Percentiles rank a stretch among this genome's conserved stretches.
Conservation (phyloP, 2,329 filamentous ascomycete genomes). For the Bretziella fagacearum region DNA sequence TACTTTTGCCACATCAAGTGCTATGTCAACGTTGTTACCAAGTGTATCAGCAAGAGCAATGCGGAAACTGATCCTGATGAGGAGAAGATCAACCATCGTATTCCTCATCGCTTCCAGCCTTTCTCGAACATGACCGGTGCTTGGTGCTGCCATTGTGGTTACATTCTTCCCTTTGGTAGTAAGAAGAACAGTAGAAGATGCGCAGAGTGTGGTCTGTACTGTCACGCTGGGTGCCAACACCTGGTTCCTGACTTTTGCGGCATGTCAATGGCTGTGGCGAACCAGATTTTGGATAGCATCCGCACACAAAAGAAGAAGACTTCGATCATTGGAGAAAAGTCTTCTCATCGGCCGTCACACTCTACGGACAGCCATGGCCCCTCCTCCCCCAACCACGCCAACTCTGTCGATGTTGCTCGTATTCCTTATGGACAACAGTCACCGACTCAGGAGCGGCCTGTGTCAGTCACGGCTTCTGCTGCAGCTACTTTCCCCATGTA, state of each 20-base stretch:
- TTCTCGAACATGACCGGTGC: conserved; percentile 97
- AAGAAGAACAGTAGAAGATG: conserved; percentile 92
- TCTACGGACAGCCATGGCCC: conserved; percentile 27
- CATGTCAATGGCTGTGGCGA: conserved; percentile 96
- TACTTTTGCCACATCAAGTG: conserved; percentile 98
- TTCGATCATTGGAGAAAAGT: conserved; percentile 43
- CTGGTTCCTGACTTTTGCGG: conserved; percentile 97
- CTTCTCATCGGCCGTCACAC: conserved; percentile 43
- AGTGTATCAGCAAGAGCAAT: conserved; percentile 99
- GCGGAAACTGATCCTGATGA: conserved; percentile 96
- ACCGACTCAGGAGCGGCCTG: conserved; percentile 17
- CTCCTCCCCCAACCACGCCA: conserved; percentile 23
- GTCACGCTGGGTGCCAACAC: conserved; percentile 80
- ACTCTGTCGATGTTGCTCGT: conserved; percentile 18
- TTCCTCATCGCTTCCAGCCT: conserved; percentile 91
- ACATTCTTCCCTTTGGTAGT: conserved; percentile 71
- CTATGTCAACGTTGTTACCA: conserved; percentile 90
- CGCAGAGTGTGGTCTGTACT: conserved; percentile 80
- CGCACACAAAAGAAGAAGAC: conserved; percentile 55
- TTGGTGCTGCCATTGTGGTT: conserved; percentile 98
- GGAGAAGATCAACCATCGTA: conserved; percentile 98
- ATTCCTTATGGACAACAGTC: conserved; percentile 18
- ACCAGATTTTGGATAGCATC: conserved; percentile 79
- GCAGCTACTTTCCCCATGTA: conserved; percentile 42
- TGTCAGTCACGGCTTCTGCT: conserved; percentile 38